phyloP scores from a whole-genome alignment of 1,284 basidiomycete species.

The Fomitopsis schrenkii region DNA sequence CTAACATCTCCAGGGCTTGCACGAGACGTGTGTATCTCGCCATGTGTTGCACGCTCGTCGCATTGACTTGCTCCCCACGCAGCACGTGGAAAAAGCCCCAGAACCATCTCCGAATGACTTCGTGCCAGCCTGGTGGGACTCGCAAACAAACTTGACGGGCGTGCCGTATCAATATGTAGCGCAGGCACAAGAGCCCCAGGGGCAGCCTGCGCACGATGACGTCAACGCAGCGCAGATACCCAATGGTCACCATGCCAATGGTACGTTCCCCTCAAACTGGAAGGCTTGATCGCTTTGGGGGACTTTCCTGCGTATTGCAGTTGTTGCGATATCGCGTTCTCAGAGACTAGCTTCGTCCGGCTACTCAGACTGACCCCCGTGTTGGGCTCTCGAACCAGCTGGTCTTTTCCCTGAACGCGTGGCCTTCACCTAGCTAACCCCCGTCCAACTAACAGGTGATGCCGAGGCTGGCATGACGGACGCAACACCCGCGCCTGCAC shows the following conservation, averaged over 20 bases:
- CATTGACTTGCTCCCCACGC: not conserved
- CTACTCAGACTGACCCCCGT: no score
- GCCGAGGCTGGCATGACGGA: conserved; percentile 21
- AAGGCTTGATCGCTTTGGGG: no score
- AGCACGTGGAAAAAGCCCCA: conserved; percentile 29
- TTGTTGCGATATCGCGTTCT: no score
- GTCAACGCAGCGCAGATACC: not conserved
- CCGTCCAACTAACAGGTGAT: conserved; percentile 4
- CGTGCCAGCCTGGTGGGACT: conserved; percentile 23
- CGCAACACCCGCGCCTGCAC: conserved; percentile 22
- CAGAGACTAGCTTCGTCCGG: no score
- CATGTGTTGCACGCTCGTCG: not conserved
- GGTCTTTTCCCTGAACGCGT: no score
- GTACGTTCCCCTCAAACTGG: not conserved
- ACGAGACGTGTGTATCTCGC: conserved; percentile 43
- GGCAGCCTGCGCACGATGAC: not conserved
- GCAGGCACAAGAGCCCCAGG: not conserved
- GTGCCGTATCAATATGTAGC: conserved; percentile 14
- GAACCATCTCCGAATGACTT: conserved; percentile 19
- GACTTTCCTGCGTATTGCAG: no score
- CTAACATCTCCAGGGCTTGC: conserved; percentile 68
- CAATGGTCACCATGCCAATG: not conserved
- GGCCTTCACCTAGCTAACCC: no score
- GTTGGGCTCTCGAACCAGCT: no score
- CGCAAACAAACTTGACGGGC: conserved; percentile 17